These are phyloP conservation scores for Aspergillus floridensis DNA, from an alignment of 2,329 filamentous ascomycete species.

Conservation along the genomic window DNA sequence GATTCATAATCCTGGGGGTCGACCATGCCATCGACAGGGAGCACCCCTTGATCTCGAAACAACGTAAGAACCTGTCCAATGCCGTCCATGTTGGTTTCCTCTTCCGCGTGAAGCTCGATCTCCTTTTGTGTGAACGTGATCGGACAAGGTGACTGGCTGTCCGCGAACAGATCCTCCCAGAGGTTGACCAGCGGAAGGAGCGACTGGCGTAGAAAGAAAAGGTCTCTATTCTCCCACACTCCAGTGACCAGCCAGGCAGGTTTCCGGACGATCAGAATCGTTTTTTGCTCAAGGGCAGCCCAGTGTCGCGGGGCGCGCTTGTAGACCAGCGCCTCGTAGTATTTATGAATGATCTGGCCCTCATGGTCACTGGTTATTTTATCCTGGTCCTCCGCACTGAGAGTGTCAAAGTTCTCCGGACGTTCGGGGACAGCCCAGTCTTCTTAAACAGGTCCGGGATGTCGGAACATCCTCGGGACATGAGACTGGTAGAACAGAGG, in stretches of 20 bases:
- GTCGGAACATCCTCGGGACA: constrained; percentile 30
- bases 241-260: constrained; percentile 32
- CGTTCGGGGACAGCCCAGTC: constrained; percentile 31
- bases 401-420: constrained; percentile 27
- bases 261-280: constrained; percentile 24
- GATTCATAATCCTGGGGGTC: constrained; percentile 28
- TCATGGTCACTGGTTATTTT: constrained; percentile 29
- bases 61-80: constrained; percentile 29
- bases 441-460: constrained; percentile 27
- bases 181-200: constrained; percentile 24
- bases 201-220: constrained; percentile 34
- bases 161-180: constrained; percentile 21
- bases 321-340: constrained; percentile 32
- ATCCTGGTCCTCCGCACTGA: constrained; percentile 26
- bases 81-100: constrained; percentile 32
- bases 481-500: constrained; percentile 29
- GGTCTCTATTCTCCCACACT: constrained; percentile 32
- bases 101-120: constrained; percentile 24
- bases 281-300: constrained; percentile 23
- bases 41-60: constrained; percentile 27
- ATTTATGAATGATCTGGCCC: constrained; percentile 35
- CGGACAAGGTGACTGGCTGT: constrained; percentile 17
- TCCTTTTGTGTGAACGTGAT: constrained; percentile 25
- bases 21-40: constrained; percentile 35
- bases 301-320: constrained; percentile 31